Base-by-base conservation (phyloP, 345 rosid species). In the Dimocarpus longan region DNA sequence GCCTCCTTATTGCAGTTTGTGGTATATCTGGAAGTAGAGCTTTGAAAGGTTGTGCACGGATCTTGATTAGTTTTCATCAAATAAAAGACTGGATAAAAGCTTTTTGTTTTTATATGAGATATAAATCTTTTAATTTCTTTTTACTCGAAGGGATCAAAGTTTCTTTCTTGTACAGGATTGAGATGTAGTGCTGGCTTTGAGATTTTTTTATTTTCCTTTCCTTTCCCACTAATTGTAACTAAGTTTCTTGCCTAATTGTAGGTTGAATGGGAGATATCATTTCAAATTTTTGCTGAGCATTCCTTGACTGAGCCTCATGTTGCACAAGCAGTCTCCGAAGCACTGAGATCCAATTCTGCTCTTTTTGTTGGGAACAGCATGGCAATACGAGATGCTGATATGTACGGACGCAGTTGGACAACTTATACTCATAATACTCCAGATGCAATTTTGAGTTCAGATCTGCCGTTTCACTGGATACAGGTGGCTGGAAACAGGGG, bases 351-450 rank as follows among this genome's bases (percentile, higher is more conserved):
- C 24, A 89, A 82, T 62, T 88, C 87, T 70, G 97, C 99, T 78
- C 88, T 95, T 76, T 95, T 93, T 88, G 66, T 95, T 26, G 99
- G 98, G 74, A 95, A 95, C 82, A 92, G 99, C 89, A 95, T 95
- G 99, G 90, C 91, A 70, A 89, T 95, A 88, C 94, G 99, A 63
- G 99, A 95, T 86, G 84, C 85, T 71, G 93, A 95, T 77, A 92
- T 93, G 98, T 95, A 93, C 84, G 99, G 98, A 73, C 64, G 80
- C 80, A 88, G 83, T 75, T 84, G 84, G 73, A 73, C 54, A 76
- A 82, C 78, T 66, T 78, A 70, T 79, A 40, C 50, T 76, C 80
- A 79, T 22, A 78, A 76, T 71, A 70, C 74, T 70, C 72, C 83
- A 59, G 88, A 88, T 57, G 28, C 69, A 74, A 54, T 91, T 86